Evolutionary conservation across 441 rosid species (phyloP).

Genomic region (Francoa sonchifolia): DNA sequence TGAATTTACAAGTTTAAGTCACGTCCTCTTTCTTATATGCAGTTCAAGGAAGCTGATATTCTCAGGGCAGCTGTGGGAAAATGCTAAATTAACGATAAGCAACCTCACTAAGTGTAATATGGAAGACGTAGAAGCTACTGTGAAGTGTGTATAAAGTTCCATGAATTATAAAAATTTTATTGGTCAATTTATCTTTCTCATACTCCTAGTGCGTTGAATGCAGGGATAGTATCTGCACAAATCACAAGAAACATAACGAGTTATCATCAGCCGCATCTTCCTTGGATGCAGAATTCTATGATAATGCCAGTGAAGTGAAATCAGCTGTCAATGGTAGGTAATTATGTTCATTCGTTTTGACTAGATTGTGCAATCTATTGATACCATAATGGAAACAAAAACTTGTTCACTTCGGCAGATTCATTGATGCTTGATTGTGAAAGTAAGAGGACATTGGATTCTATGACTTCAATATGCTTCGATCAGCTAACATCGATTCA

Average conservation of each 20-base stretch:
- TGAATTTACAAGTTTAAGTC: neutral
- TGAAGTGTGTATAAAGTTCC: slow-evolving; percentile 26
- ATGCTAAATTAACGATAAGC: slow-evolving; percentile 27
- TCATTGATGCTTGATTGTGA: slow-evolving; percentile 37
- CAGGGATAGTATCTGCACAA: slow-evolving; percentile 36
- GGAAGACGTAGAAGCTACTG: slow-evolving; percentile 26
- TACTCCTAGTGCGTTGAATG: slow-evolving; percentile 4
- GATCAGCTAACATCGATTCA: slow-evolving; percentile 40
- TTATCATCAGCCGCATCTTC: slow-evolving; percentile 32
- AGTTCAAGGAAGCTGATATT: slow-evolving; percentile 36
- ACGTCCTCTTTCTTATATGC: slow-evolving; percentile 14
- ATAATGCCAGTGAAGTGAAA: slow-evolving; percentile 24
- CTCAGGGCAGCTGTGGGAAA: slow-evolving; percentile 47
- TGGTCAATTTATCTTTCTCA: neutral
- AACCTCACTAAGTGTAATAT: slow-evolving; percentile 23
- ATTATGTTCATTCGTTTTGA: neutral
- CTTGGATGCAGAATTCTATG: slow-evolving; percentile 28
- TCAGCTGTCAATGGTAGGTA: slow-evolving; percentile 54
- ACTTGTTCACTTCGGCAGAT: slow-evolving; percentile 23
- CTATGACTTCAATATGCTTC: slow-evolving; percentile 31
- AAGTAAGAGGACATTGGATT: slow-evolving; percentile 41
- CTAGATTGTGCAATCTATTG: neutral
- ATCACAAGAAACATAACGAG: slow-evolving; percentile 25
- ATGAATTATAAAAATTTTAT: neutral
- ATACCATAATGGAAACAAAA: slow-evolving; percentile 1